Evolutionary conservation across 331 rosid species (phyloP).

Genomic region (Malus hybrid): DNA sequence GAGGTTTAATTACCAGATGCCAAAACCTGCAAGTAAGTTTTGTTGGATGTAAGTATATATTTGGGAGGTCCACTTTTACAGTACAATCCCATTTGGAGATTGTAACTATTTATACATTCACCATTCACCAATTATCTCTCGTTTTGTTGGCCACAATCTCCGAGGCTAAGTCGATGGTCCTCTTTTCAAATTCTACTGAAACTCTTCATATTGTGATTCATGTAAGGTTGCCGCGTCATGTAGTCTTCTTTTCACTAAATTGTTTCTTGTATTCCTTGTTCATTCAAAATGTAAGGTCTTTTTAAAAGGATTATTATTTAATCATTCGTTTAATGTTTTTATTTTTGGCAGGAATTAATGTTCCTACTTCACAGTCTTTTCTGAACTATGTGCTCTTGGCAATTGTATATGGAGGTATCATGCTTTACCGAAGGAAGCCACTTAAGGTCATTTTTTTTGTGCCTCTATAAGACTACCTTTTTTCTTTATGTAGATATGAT

Average conservation of each 20-base stretch:
- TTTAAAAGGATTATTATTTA: neutral
- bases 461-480: slow-evolving; percentile 1
- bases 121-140: neutral
- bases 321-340: slow-evolving; percentile 1
- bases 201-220: neutral
- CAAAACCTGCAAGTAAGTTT: neutral
- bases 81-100: too few relatives aligned
- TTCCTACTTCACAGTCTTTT: slow-evolving; percentile 88
- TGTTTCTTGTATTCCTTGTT: neutral
- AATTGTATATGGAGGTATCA: slow-evolving; percentile 49
- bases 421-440: slow-evolving; percentile 45
- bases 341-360: slow-evolving; percentile 54
- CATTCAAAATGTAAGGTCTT: neutral
- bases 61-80: neutral
- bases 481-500: neutral
- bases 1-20: neutral
- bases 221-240: neutral
- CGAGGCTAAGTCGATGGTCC: neutral
- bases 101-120: neutral
- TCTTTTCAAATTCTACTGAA: neutral
- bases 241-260: neutral
- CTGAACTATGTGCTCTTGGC: slow-evolving; percentile 68
- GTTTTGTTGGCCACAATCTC: neutral
- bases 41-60: neutral
- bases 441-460: slow-evolving; percentile 43